Conservation (phyloP, 495 filamentous ascomycete species). For the Talaromyces thailandensis region DNA sequence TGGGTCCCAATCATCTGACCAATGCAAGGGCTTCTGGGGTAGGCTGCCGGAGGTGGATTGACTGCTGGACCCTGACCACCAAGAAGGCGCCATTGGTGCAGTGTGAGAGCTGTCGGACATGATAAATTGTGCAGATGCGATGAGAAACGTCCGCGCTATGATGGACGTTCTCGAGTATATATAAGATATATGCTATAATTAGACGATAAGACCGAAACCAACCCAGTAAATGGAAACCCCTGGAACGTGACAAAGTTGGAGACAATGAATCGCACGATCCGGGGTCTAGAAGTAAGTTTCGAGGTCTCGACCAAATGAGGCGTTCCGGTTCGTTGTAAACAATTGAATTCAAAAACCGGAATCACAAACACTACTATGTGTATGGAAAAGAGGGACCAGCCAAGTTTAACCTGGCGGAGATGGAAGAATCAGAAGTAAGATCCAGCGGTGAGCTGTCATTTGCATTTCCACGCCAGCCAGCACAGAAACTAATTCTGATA, state of each 20-base stretch:
- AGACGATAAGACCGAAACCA: neutral
- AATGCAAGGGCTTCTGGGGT: neutral
- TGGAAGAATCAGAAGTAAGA: neutral
- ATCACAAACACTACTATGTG: neutral
- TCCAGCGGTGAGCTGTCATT: slow-evolving; percentile 3
- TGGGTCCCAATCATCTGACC: neutral
- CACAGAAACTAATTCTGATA: neutral
- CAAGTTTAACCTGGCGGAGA: slow-evolving; percentile 5
- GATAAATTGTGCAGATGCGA: neutral
- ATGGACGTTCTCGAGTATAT: neutral
- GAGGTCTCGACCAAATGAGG: neutral
- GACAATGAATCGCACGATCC: neutral
- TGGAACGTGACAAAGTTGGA: neutral
- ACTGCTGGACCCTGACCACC: neutral
- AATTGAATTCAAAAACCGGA: neutral
- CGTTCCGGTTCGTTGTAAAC: neutral
- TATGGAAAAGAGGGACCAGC: neutral
- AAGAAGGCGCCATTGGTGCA: neutral
- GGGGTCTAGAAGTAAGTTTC: neutral
- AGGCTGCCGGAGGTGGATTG: neutral
- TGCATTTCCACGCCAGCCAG: neutral
- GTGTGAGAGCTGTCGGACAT: neutral
- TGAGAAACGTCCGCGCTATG: neutral
- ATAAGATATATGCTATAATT: slow-evolving; percentile 1
- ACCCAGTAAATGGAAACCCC: neutral